phyloP scores from a whole-genome alignment of 2,329 filamentous ascomycete genomes.

The Furcasterigmium sp. region DNA sequence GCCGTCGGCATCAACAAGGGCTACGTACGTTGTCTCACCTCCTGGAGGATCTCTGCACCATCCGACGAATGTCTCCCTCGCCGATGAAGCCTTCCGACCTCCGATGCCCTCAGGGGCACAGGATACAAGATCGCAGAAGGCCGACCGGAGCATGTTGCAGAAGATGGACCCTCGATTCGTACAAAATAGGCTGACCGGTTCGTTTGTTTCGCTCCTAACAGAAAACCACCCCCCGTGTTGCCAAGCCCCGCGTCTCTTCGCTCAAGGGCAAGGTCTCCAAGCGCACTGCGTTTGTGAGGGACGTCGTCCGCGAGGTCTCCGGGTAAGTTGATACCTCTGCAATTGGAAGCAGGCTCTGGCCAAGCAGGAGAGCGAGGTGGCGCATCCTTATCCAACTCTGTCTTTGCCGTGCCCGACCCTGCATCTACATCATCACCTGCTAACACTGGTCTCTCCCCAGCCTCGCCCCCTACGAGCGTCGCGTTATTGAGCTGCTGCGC shows the following conservation, averaged over 20 bases:
- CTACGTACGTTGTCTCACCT: constrained; percentile 67
- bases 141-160: constrained; percentile 28
- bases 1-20: constrained; percentile 59
- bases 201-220: constrained; percentile 38
- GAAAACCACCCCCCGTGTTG: constrained; percentile 77
- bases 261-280: constrained; percentile 97
- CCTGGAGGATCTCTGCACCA: constrained; percentile 66
- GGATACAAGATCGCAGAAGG: not conserved
- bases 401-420: not conserved
- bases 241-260: constrained; percentile 73
- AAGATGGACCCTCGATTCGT: constrained; percentile 48
- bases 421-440: constrained; percentile 7
- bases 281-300: constrained; percentile 93
- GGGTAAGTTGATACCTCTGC: constrained; percentile 55
- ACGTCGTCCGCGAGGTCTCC: constrained; percentile 97
- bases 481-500: constrained; percentile 96
- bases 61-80: constrained; percentile 16
- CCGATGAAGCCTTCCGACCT: not conserved
- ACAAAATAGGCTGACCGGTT: constrained; percentile 38
- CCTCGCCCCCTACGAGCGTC: constrained; percentile 93
- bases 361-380: too few species aligned
- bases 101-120: too few species aligned
- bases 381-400: not conserved
- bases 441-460: constrained; percentile 38
- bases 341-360: not conserved